Evolutionary conservation across 108 stramenopile species (phyloP).

Genomic region (Nitzschia palea): DNA sequence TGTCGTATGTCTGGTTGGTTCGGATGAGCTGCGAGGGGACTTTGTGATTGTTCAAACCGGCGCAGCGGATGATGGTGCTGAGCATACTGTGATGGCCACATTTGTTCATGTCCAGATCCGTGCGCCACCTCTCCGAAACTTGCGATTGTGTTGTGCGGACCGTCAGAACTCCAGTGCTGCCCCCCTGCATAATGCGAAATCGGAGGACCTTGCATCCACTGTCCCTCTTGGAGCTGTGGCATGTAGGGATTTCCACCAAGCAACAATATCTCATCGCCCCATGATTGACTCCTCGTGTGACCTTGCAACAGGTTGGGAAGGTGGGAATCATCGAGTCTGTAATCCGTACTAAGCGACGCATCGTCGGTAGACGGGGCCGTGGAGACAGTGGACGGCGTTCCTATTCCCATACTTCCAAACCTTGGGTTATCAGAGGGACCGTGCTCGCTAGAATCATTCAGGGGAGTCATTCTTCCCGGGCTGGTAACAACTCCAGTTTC

Average conservation of each 20-base stretch:
- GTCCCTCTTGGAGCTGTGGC: neutral
- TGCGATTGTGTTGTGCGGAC: slow-evolving; percentile 38
- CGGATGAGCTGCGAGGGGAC: slow-evolving; percentile 4
- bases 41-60: neutral
- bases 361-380: slow-evolving; percentile 51
- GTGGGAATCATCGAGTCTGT: slow-evolving; percentile 31
- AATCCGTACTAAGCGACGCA: slow-evolving; percentile 30
- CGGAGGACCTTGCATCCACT: neutral
- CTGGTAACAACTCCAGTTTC: neutral
- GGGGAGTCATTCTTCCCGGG: slow-evolving; percentile 8
- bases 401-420: slow-evolving; percentile 8
- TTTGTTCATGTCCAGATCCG: neutral
- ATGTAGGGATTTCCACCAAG: neutral
- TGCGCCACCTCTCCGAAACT: slow-evolving; percentile 20
- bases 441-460: slow-evolving; percentile 31
- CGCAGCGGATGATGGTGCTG: slow-evolving; percentile 25
- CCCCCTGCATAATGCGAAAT: neutral
- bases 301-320: slow-evolving; percentile 22
- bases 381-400: slow-evolving; percentile 55
- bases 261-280: slow-evolving; percentile 30
- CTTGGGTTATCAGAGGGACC: slow-evolving; percentile 7
- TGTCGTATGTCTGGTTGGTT: slow-evolving; percentile 2
- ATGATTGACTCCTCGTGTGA: slow-evolving; percentile 14
- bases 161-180: neutral
- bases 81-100: slow-evolving; percentile 15